Percentiles rank a stretch among this genome's conserved stretches.
phyloP scores from a whole-genome alignment of 2,329 filamentous ascomycete species.

The Fulvia fulva region DNA sequence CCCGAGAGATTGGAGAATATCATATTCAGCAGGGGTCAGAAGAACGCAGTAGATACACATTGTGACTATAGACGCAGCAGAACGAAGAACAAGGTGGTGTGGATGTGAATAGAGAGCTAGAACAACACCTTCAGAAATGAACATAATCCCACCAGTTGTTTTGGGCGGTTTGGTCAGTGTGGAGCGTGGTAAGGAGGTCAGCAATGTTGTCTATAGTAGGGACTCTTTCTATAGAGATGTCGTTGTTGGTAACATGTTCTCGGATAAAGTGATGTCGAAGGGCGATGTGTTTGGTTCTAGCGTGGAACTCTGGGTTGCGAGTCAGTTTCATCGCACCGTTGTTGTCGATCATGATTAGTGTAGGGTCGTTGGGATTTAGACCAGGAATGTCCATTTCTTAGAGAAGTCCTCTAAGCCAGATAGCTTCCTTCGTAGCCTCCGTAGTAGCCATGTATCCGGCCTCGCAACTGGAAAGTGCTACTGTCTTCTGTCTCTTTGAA shows the following conservation, averaged over 20 bases:
- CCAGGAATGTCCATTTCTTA: background rate
- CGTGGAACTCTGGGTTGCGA: conserved; percentile 4
- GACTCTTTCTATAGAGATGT: too few relatives aligned
- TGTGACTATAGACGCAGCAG: too few relatives aligned
- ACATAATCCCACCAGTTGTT: too few relatives aligned
- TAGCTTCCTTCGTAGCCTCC: conserved; percentile 22
- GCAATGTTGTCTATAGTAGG: too few relatives aligned
- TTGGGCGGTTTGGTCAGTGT: too few relatives aligned
- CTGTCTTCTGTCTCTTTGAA: conserved; percentile 19
- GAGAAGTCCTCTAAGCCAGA: conserved; percentile 18
- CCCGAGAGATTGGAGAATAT: too few relatives aligned
- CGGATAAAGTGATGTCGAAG: conserved; percentile 2
- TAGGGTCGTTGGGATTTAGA: background rate
- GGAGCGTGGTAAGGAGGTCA: too few relatives aligned
- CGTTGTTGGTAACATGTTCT: background rate
- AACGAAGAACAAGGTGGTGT: too few relatives aligned
- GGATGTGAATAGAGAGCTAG: too few relatives aligned
- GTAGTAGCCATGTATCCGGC: conserved; percentile 23
- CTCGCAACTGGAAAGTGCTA: conserved; percentile 23
- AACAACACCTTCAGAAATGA: too few relatives aligned
- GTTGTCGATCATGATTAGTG: conserved; percentile 8
- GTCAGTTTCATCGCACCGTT: conserved; percentile 8
- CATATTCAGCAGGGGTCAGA: too few relatives aligned
- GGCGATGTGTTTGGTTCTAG: conserved; percentile 4
- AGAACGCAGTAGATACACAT: too few relatives aligned